These are phyloP conservation scores for Pythium angustatum DNA, from an alignment of 352 stramenopile species.

Conservation along the genomic window DNA sequence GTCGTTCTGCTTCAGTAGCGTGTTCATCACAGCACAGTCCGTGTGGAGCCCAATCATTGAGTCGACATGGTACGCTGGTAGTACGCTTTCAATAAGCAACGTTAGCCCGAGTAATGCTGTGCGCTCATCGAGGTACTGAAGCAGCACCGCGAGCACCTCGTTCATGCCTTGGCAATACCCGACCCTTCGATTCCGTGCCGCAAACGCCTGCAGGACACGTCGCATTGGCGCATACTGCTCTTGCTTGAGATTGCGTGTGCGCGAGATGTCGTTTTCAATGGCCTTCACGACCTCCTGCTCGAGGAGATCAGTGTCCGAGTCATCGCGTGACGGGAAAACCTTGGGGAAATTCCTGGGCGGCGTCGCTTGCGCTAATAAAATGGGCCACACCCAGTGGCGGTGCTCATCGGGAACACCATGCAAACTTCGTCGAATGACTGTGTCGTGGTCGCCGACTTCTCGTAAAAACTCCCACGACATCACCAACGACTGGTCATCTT, in stretches of 20 bases:
- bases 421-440: conserved; percentile 49
- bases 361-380: conserved; percentile 55
- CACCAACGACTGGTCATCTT: conserved; percentile 19
- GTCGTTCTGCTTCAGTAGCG: conserved; percentile 76
- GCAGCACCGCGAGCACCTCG: conserved; percentile 71
- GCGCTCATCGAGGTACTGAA: conserved; percentile 71
- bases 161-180: conserved; percentile 89
- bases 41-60: conserved; percentile 86
- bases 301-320: conserved; percentile 31
- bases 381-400: conserved; percentile 69
- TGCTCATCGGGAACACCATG: conserved; percentile 64
- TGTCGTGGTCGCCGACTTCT: conserved; percentile 29
- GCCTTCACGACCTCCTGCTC: conserved; percentile 73
- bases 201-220: conserved; percentile 73
- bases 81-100: conserved; percentile 70
- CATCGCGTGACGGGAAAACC: conserved; percentile 17
- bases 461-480: conserved; percentile 48
- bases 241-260: conserved; percentile 58
- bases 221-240: conserved; percentile 62
- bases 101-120: conserved; percentile 59
- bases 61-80: conserved; percentile 81
- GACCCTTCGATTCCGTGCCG: conserved; percentile 67
- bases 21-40: conserved; percentile 83
- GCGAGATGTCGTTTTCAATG: conserved; percentile 81
- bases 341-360: conserved; percentile 26